Evolutionary conservation across 495 filamentous ascomycete species (phyloP).

Genomic region (Hypomontagnella submonticulosa): DNA sequence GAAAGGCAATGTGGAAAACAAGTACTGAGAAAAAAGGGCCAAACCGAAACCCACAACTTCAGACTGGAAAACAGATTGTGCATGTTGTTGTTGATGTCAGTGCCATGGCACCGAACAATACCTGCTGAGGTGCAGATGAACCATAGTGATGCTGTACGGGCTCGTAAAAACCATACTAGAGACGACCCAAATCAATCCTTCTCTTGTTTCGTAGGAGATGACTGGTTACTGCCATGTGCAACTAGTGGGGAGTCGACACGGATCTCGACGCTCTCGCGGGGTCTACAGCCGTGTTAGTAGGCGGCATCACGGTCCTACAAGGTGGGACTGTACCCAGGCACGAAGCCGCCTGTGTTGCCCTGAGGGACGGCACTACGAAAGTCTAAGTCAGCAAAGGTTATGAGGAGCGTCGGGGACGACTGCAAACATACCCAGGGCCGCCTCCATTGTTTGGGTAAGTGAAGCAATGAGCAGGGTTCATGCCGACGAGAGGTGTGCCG

Average conservation of each 20-base stretch:
- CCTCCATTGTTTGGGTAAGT: constrained; percentile 34
- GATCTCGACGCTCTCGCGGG: constrained; percentile 61
- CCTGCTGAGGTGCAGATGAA: constrained; percentile 36
- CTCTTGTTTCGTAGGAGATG: constrained; percentile 62
- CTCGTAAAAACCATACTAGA: constrained; percentile 19
- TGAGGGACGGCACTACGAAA: constrained; percentile 10
- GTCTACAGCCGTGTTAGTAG: constrained; percentile 33
- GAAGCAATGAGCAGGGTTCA: constrained; percentile 55
- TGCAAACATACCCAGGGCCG: constrained; percentile 14
- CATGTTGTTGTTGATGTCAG: constrained; percentile 20
- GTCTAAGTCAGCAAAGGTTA: constrained; percentile 6
- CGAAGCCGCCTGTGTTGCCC: constrained; percentile 2
- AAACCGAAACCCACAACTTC: constrained; percentile 30
- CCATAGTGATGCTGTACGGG: constrained; percentile 29
- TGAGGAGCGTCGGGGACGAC: not conserved
- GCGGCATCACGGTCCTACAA: not conserved
- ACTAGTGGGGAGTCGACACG: constrained; percentile 60
- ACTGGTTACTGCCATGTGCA: constrained; percentile 60
- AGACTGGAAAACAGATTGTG: constrained; percentile 1
- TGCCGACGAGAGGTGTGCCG: constrained; percentile 63
- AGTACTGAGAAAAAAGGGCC: constrained; percentile 2
- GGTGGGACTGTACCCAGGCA: constrained; percentile 21
- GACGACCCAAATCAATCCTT: constrained; percentile 36
- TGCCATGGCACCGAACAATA: constrained; percentile 27
- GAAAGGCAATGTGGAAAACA: constrained; percentile 20